Evolutionary conservation across 2,329 filamentous ascomycete species (phyloP), one percentile per base, ranked within the genome.

Genomic region (Penicillium concentricum): DNA sequence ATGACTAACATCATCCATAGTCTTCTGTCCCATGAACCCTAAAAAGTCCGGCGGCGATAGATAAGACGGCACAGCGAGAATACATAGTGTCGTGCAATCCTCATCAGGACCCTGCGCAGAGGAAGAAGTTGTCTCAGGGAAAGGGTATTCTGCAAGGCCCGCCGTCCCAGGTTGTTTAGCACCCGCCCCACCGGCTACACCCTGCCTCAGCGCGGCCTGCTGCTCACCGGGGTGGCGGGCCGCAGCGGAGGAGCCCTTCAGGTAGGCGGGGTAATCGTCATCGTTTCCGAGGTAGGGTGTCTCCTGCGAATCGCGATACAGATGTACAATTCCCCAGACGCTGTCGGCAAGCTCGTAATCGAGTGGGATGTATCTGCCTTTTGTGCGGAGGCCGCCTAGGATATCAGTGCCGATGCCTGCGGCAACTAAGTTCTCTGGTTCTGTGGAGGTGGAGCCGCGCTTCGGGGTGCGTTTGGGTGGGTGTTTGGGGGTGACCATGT

Each of bases 31-130:
- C 6, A 97, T 85, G 67, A 95, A 97, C 0, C 91, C 92, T 61
- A 97, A 77, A 57, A 99, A 91, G 69, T 97, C 93, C 7, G 89
- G 89, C 0, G 92, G 90, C 8, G 91, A 91, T 78, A 97, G 88
- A 74, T 97, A 97, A 30, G 90, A 94, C 7, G 94, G 94, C 15
- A 99, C 93, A 5, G 93, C 92, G 28, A 96, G 87, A 61, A 99
- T 93, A 73, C 94, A 97, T 16, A 99, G 76, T 0, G 91, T 96
- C 3, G 90, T 94, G 72, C 90, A 95, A 57, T 91, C 86, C 32
- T 86, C 83, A 42, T 72, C 68, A 12, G 59, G 59, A 10, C 50
- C 61, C 4, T 55, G 35, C 34, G 44, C 37, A 34, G 57, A 56
- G 30, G 57, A 58, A 37, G 64, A 58, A 13, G 39, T 50, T 20